phyloP scores from a whole-genome alignment of 257 asterid genomes.

The Solanum raphanifolium region DNA sequence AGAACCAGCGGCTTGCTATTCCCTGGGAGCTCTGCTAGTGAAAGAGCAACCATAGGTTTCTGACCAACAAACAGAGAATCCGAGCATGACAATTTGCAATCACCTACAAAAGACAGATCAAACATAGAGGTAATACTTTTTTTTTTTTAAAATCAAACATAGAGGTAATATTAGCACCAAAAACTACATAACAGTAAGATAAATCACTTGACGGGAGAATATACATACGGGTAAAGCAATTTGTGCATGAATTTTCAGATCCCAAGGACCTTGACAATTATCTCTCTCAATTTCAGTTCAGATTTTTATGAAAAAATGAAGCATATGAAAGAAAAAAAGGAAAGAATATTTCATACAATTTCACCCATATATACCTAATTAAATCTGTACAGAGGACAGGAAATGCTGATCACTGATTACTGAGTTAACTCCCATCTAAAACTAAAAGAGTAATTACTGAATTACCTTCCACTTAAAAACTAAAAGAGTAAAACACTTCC shows the following conservation, averaged over 20 bases:
- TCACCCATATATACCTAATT: background rate
- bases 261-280: background rate
- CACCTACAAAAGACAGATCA: constrained; percentile 38
- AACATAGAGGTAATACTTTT: background rate
- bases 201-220: background rate
- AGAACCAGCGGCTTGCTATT: constrained; percentile 39
- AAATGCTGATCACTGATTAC: background rate
- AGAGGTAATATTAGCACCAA: background rate
- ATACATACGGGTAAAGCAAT: background rate
- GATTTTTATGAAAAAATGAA: background rate
- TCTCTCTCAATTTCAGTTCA: background rate
- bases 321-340: background rate
- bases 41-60: constrained; percentile 85
- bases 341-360: background rate
- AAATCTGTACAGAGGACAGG: background rate
- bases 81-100: constrained; percentile 57
- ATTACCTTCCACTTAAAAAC: background rate
- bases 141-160: background rate
- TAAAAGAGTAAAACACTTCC: background rate
- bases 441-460: background rate
- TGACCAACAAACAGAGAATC: constrained; percentile 50
- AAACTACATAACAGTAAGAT: background rate
- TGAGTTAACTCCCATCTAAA: background rate
- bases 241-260: background rate
- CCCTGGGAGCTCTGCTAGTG: constrained; percentile 73